These are phyloP conservation scores for Prosopis cineraria DNA, from an alignment of 306 rosid species.

Conservation along the genomic window DNA sequence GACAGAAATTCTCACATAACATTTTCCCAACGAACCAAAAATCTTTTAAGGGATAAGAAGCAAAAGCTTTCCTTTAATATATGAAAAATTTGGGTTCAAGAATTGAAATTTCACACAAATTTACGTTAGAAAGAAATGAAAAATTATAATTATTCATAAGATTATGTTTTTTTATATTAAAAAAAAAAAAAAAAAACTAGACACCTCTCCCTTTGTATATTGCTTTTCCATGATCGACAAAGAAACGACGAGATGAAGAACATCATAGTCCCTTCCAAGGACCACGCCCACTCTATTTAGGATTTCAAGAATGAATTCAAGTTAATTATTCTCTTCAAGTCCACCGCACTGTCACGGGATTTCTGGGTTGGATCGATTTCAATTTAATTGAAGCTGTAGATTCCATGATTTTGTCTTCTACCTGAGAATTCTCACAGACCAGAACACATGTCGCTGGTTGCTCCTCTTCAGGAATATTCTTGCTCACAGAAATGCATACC, in stretches of 20 bases:
- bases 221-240: slow-evolving; percentile 20
- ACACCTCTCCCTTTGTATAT: neutral
- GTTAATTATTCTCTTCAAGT: slow-evolving; percentile 9
- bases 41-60: neutral
- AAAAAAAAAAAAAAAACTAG: too few relatives aligned
- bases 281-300: slow-evolving; percentile 31
- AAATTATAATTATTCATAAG: neutral
- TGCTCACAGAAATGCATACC: neutral
- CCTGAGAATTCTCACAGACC: slow-evolving; percentile 24
- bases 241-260: slow-evolving; percentile 34
- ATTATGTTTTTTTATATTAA: too few relatives aligned
- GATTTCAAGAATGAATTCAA: slow-evolving; percentile 30
- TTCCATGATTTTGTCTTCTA: slow-evolving; percentile 28
- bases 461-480: slow-evolving; percentile 29
- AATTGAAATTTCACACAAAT: neutral
- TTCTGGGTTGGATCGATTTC: slow-evolving; percentile 22
- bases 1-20: neutral
- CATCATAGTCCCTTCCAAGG: slow-evolving; percentile 21
- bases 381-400: slow-evolving; percentile 21
- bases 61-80: neutral
- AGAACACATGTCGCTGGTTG: neutral
- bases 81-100: neutral
- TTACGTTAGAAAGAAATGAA: neutral
- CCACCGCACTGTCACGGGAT: slow-evolving; percentile 33
- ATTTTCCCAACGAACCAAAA: neutral